phyloP scores from a whole-genome alignment of 2,329 filamentous ascomycete species.

The Neonectria punicea region DNA sequence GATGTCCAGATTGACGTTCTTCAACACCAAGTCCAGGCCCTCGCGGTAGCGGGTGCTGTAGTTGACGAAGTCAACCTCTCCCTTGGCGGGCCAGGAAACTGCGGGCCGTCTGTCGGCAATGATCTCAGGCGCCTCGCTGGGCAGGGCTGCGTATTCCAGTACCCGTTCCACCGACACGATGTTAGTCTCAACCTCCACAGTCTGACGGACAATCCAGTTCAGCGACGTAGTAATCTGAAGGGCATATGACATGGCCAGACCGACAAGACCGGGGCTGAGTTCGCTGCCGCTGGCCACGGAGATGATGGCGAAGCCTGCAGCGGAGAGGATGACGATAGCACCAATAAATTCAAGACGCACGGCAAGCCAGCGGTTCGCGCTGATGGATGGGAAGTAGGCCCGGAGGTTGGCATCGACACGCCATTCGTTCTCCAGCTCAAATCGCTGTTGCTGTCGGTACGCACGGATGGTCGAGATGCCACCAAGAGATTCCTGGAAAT shows the following conservation, averaged over 20 bases:
- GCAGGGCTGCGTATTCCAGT: conserved; percentile 90
- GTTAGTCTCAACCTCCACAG: conserved; percentile 99
- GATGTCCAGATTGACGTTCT: conserved; percentile 91
- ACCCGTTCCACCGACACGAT: conserved; percentile 98
- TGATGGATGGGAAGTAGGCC: conserved; percentile 96
- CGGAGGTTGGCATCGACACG: conserved; percentile 93
- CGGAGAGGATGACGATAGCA: conserved; percentile 88
- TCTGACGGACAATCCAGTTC: conserved; percentile 99
- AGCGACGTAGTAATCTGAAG: conserved; percentile 96
- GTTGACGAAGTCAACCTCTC: conserved; percentile 89
- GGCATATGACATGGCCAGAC: conserved; percentile 96
- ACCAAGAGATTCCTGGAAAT: conserved; percentile 97
- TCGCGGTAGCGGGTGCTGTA: conserved; percentile 94
- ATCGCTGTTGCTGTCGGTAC: conserved; percentile 88
- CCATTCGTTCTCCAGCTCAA: conserved; percentile 96
- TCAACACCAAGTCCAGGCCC: conserved; percentile 90
- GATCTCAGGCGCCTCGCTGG: conserved; percentile 94
- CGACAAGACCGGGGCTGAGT: conserved; percentile 80
- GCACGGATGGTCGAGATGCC: conserved; percentile 96
- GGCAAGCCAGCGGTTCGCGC: conserved; percentile 92
- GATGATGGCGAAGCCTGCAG: conserved; percentile 84
- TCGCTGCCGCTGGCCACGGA: conserved; percentile 76
- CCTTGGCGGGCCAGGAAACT: conserved; percentile 90
- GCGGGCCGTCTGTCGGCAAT: conserved; percentile 87
- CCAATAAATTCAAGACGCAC: conserved; percentile 96